A percentile compares a stretch with the other conserved stretches of the same genome.
Evolutionary conservation across 2,329 filamentous ascomycete species (phyloP).

Genomic region (Knufia fluminis): DNA sequence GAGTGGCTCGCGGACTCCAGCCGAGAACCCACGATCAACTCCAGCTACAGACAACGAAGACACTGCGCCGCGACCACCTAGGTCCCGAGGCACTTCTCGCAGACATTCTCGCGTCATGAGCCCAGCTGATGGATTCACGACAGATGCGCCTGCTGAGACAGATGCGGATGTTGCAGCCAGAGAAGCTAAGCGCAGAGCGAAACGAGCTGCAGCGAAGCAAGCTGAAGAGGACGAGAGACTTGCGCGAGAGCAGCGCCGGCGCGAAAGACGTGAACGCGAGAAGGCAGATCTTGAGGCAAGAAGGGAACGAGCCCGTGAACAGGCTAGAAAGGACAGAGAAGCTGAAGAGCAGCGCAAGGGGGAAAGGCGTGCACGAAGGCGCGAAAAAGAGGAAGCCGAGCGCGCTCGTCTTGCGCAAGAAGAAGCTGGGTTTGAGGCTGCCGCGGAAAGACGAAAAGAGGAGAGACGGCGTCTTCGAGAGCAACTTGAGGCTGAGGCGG

Average conservation of each 20-base stretch:
- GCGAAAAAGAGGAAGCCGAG: slow-evolving; percentile 25
- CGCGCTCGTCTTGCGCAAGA: slow-evolving; percentile 26
- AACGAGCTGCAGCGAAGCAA: slow-evolving; percentile 36
- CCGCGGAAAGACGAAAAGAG: slow-evolving; percentile 33
- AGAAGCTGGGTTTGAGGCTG: slow-evolving; percentile 27
- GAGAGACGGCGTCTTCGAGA: slow-evolving; percentile 20
- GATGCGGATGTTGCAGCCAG: slow-evolving; percentile 54
- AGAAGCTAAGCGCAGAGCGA: slow-evolving; percentile 53
- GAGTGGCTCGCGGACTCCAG: slow-evolving; percentile 38
- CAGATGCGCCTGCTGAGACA: slow-evolving; percentile 39
- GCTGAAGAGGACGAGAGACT: slow-evolving; percentile 30
- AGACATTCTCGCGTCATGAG: slow-evolving; percentile 36
- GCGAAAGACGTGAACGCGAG: slow-evolving; percentile 42
- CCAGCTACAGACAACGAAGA: slow-evolving; percentile 23
- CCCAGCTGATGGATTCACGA: slow-evolving; percentile 39
- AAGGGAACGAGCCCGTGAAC: slow-evolving; percentile 26
- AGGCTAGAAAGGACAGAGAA: slow-evolving; percentile 49
- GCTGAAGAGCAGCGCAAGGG: slow-evolving; percentile 46
- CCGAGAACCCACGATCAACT: slow-evolving; percentile 19
- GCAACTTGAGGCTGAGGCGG: slow-evolving; percentile 20
- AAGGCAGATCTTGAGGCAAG: slow-evolving; percentile 49
- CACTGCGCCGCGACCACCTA: slow-evolving; percentile 15
- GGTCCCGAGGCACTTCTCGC: slow-evolving; percentile 29
- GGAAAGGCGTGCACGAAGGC: slow-evolving; percentile 50
- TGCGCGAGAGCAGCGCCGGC: slow-evolving; percentile 28